Base-by-base conservation (phyloP, 495 filamentous ascomycete species). In the Thermothielavioides terrestris region DNA sequence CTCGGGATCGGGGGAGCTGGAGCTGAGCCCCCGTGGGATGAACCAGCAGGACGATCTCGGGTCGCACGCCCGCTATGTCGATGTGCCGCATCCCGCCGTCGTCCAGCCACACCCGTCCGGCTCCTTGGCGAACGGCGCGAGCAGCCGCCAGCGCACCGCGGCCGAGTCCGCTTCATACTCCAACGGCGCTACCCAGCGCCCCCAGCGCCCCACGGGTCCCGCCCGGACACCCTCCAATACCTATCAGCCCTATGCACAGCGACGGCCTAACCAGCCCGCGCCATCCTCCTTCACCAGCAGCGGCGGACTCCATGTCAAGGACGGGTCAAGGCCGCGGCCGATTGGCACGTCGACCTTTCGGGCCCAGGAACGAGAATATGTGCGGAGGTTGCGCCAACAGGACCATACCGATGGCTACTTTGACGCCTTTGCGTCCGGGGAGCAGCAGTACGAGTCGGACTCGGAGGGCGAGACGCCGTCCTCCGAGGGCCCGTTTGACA, bases 251-350 rank as follows among this genome's bases (percentile, higher is more conserved):
- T 66, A 66, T 36, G 42, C 47, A 4, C 68, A 69, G 49, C 62
- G 70, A 36, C 59, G 60, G 30, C 70, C 70, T 10, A 41, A 42
- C 21, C 56, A 58, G 32, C 53, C 53, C 49, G 41, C 57, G 7
- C 42, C 64, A 31, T 48, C 67, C 12, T 58, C 63, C 35, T 66
- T 64, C 53, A 52, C 64, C 50, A 55, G 45, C 45, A 49, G 12
- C 14, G 27, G 71, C 70, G 68, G 88, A 82, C 68, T 89, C 77
- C 45, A 86, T 80, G 68, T 77, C 78, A 61, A 89, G 80, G 52
- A 90, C 86, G 67, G 82, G 84, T 69, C 88, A 82, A 67, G 87
- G 79, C 51, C 94, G 86, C 69, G 89, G 86, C 52, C 84, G 84
- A 62, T 76, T 80, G 46, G 77, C 84, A 65, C 81, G 80, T 58